Base-by-base conservation (phyloP, 2,329 filamentous ascomycete genomes). In the Trichothecium sympodiale region DNA sequence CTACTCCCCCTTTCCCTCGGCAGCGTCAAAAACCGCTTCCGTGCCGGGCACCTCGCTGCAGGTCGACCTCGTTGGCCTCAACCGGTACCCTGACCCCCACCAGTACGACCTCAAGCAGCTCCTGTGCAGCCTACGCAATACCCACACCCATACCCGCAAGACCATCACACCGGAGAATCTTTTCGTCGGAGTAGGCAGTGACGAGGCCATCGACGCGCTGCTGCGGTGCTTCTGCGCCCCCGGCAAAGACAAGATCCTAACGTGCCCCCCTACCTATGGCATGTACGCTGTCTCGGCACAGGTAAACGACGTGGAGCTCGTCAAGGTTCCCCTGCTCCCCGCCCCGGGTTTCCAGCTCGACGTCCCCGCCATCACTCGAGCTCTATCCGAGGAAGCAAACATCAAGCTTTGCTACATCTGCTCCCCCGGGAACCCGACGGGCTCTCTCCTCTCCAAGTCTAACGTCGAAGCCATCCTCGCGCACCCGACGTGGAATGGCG, bases 271-370 rank as follows among this genome's bases (percentile, higher is more conserved):
- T 1, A 98, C 91, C 1, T 98, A 98, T 57, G 91, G 91, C 62
- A 98, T 98, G 91, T 98, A 98, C 66, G 69, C 77, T 32, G 91
- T 98, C 14, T 93, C 85, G 6, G 91, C 91, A 1, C 83, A 93
- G 54, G 81, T 95, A 46, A 98, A 98, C 64, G 91, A 96, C 53
- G 70, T 98, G 15, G 71, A 71, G 31, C 75, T 96, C 17, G 80
- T 93, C 47, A 85, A 83, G 54, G 78, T 96, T n/a, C 87, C 88
- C 0, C 67, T 96, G 16, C 71, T 83, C 33, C 69, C 73, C 2
- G 73, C 77, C 2, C 79, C 84, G 2, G 66, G 60, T 4, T 98
- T 96, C 58, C 69, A 68, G 31, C 69, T 95, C 46, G 78, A 91
- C 57, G 65, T 84, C 3, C 62, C 74, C 8, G 73, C 75, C 41